Evolutionary conservation across 2,329 filamentous ascomycete species (phyloP).

Genomic region (Cylindrodendrum hubeiense): DNA sequence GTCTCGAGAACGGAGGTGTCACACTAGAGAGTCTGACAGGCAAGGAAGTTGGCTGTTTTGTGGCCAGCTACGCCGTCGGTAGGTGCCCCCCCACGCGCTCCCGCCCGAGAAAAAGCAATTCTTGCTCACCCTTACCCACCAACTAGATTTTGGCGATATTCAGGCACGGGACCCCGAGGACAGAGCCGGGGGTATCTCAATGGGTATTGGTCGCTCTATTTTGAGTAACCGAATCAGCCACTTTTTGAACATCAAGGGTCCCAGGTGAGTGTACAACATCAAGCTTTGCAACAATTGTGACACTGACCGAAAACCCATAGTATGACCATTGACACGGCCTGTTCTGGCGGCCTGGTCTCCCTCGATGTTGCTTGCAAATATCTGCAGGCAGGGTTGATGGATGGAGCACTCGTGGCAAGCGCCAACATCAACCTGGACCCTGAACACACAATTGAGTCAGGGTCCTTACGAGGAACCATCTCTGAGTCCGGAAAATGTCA

Average conservation of each 20-base stretch:
- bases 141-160: slow-evolving; percentile 53
- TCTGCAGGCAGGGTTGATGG: slow-evolving; percentile 23
- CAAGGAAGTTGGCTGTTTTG: slow-evolving; percentile 53
- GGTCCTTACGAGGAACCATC: slow-evolving; percentile 53
- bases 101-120: slow-evolving; percentile 17
- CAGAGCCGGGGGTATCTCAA: slow-evolving; percentile 54
- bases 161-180: slow-evolving; percentile 53
- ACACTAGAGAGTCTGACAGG: slow-evolving; percentile 46
- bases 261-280: slow-evolving; percentile 40
- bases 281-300: not conserved
- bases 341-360: slow-evolving; percentile 60
- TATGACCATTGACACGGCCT: slow-evolving; percentile 66
- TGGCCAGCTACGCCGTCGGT: slow-evolving; percentile 56
- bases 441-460: slow-evolving; percentile 57
- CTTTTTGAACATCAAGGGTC: slow-evolving; percentile 60
- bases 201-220: slow-evolving; percentile 56
- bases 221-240: slow-evolving; percentile 62
- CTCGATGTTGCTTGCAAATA: slow-evolving; percentile 55
- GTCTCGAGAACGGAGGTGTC: slow-evolving; percentile 54
- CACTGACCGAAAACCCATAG: slow-evolving; percentile 24
- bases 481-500: slow-evolving; percentile 44
- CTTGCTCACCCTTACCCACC: slow-evolving; percentile 5
- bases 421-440: slow-evolving; percentile 58
- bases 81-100: slow-evolving; percentile 2
- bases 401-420: slow-evolving; percentile 52